Conservation (phyloP, 2,329 filamentous ascomycete genomes). For the Metarhizium humberi region DNA sequence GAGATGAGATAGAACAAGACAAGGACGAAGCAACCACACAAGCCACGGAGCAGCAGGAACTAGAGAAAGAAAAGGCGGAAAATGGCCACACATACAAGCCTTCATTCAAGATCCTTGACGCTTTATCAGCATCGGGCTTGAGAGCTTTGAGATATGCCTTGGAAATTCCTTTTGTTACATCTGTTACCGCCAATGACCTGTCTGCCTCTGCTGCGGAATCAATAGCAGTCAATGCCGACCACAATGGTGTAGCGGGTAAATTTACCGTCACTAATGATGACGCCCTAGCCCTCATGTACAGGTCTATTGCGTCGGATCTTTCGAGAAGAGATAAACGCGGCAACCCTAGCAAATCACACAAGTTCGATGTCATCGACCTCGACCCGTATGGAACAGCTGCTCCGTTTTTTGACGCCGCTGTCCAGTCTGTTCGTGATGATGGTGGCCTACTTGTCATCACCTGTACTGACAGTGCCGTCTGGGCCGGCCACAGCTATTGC, state of each 20-base stretch:
- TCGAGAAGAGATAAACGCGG: slow-evolving; percentile 30
- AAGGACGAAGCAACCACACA: slow-evolving; percentile 2
- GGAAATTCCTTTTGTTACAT: slow-evolving; percentile 77
- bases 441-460: slow-evolving; percentile 90
- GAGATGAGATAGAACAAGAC: slow-evolving; percentile 20
- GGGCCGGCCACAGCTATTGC: slow-evolving; percentile 85
- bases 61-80: slow-evolving; percentile 10
- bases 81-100: slow-evolving; percentile 24
- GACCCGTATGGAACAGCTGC: slow-evolving; percentile 94
- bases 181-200: slow-evolving; percentile 83
- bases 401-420: slow-evolving; percentile 82
- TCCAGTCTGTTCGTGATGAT: slow-evolving; percentile 75
- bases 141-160: slow-evolving; percentile 85
- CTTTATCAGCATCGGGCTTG: slow-evolving; percentile 86
- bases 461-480: slow-evolving; percentile 92
- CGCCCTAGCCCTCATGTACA: slow-evolving; percentile 88
- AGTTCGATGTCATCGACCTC: slow-evolving; percentile 91
- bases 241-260: slow-evolving; percentile 66
- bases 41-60: background rate
- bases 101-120: slow-evolving; percentile 80
- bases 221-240: slow-evolving; percentile 74
- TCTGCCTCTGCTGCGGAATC: slow-evolving; percentile 66
- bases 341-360: slow-evolving; percentile 30
- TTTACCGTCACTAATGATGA: slow-evolving; percentile 71
- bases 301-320: slow-evolving; percentile 46